Evolutionary conservation across 1,284 basidiomycete genomes (phyloP).

Genomic region (Takashimella tepidaria): DNA sequence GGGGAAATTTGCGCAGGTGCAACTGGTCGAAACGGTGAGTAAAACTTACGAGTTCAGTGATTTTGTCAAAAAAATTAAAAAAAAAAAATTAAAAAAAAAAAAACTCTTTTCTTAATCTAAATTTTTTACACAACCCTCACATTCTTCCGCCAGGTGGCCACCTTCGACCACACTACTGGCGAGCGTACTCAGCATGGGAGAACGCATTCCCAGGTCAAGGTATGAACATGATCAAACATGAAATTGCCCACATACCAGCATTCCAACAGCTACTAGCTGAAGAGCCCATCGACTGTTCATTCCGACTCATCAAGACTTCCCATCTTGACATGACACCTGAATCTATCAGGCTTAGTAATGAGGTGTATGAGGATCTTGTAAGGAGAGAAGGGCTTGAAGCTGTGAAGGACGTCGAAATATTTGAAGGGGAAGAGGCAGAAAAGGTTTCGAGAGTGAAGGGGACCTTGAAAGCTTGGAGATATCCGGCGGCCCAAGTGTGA

Average conservation of each 20-base stretch:
- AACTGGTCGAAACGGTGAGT: constrained; percentile 17
- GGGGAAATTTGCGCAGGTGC: constrained; percentile 19
- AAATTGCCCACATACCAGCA: constrained; percentile 16
- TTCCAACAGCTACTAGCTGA: constrained; percentile 9
- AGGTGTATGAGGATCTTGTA: neutral
- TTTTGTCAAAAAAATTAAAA: too few species aligned
- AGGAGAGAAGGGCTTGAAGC: neutral
- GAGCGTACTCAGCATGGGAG: constrained; percentile 18
- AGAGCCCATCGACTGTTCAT: neutral
- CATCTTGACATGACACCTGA: neutral
- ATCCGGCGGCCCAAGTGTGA: constrained; percentile 23
- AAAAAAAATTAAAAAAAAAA: too few species aligned
- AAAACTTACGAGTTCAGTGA: neutral
- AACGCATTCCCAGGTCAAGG: constrained; percentile 14
- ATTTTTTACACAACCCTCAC: too few species aligned
- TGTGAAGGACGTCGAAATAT: neutral
- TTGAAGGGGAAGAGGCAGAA: neutral
- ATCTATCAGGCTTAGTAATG: neutral
- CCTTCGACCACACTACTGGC: constrained; percentile 22
- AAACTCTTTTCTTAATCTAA: too few species aligned
- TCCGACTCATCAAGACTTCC: neutral
- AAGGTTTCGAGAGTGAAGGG: neutral
- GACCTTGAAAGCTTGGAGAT: neutral
- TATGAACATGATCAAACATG: constrained; percentile 17
- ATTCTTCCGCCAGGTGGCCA: constrained; percentile 29